Base-by-base conservation (phyloP, 305 asterid genomes). In the Fraxinus sp. region DNA sequence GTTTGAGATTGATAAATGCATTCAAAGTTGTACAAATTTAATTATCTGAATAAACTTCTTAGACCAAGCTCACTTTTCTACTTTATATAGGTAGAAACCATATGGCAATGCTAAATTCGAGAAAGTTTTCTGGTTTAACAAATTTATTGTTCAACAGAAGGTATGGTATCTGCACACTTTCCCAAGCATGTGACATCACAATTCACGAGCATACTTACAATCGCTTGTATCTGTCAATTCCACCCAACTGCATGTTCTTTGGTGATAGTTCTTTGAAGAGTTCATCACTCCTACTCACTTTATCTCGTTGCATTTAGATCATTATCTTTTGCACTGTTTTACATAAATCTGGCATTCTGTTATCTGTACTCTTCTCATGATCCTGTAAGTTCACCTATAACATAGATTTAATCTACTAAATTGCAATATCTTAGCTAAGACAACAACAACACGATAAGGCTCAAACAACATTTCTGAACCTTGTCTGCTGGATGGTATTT, bases 91-190 rank as follows among this genome's bases (percentile, higher is more conserved):
- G 97, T 49, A 88, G 85, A 75, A 87, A 81, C 79, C 94, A 82
- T 85, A 90, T 86, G 2, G 85, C 93, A 0, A 90, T 92, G 95
- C 92, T 89, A 88, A 83, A 87, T 88, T 87, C 97, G 9, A 94
- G 91, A 87, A 83, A 86, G 11, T 92, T 93, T 82, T 84, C 94
- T 79, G 97, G 94, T 77, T 80, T 94, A 57, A 80, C 98, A 72
- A 85, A 89, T 88, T 85, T 93, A 33, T 85, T 94, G 77, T 94
- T 94, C 85, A 91, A 88, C 87, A 90, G 79, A 90, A 84, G 98
- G 99, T 92, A 85, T 79, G 86, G 30, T 22, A 18, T 24, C 74
- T 49, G 8, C 35, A 22, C 39, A 68, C 37, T 68, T 68, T 5
- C 18, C 36, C 35, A 44, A 16, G 39, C 11, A 66, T 8, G 28